Conservation (phyloP, 257 asterid species). For the Buddleja alternifolia region DNA sequence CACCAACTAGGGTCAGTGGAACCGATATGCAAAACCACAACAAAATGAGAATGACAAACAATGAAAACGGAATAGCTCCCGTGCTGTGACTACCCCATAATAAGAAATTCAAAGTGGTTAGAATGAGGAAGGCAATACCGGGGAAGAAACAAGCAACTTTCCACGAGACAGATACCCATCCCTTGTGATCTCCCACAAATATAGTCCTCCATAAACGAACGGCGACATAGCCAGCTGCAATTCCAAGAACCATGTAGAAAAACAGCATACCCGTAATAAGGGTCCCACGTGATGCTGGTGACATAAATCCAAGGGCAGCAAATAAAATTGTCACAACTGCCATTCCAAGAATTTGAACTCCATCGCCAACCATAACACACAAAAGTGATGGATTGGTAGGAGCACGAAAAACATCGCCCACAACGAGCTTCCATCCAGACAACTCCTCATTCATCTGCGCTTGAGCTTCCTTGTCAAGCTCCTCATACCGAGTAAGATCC, state of each 20-base stretch:
- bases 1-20: conserved; percentile 81
- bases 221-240: conserved; percentile 80
- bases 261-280: conserved; percentile 78
- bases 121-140: conserved; percentile 67
- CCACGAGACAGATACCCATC: conserved; percentile 82
- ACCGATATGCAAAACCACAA: conserved; percentile 88
- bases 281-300: conserved; percentile 89
- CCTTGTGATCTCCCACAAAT: conserved; percentile 66
- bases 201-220: conserved; percentile 87
- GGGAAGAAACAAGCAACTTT: conserved; percentile 84
- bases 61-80: conserved; percentile 85
- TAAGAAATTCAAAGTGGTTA: conserved; percentile 70
- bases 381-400: conserved; percentile 70
- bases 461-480: conserved; percentile 87
- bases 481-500: conserved; percentile 80
- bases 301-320: conserved; percentile 90
- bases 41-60: conserved; percentile 69
- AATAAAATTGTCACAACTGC: conserved; percentile 74
- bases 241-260: conserved; percentile 79
- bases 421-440: conserved; percentile 88
- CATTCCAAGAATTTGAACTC: conserved; percentile 88
- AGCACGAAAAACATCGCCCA: conserved; percentile 80
- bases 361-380: conserved; percentile 85
- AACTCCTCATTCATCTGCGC: conserved; percentile 92
- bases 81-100: conserved; percentile 88